Percentiles rank a stretch among this genome's conserved stretches.
Evolutionary conservation across 169 alveolate species (phyloP).

Genomic region (Perkinsus chesapeaki): DNA sequence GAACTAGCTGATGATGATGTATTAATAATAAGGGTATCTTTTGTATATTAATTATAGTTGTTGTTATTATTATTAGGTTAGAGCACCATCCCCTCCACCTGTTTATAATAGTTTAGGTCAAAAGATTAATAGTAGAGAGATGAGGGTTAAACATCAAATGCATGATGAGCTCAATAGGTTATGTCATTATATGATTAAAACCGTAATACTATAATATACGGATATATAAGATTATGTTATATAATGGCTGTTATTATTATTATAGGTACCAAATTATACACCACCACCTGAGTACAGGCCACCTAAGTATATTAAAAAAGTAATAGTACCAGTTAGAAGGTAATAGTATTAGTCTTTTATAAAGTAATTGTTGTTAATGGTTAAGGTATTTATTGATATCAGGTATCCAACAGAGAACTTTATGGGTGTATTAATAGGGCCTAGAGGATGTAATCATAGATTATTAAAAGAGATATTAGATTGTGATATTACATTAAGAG

Average conservation of each 20-base stretch:
- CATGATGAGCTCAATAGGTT: constrained; percentile 64
- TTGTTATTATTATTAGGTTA: neutral
- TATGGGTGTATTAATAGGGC: constrained; percentile 83
- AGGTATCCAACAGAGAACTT: constrained; percentile 73
- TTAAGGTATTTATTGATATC: neutral
- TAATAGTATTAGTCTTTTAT: neutral
- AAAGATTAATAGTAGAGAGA: constrained; percentile 70
- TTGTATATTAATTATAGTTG: neutral
- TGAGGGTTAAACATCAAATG: constrained; percentile 65
- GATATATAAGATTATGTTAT: no score
- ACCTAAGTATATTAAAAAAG: constrained; percentile 55
- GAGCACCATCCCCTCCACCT: constrained; percentile 80
- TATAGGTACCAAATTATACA: constrained; percentile 13
- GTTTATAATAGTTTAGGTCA: constrained; percentile 68
- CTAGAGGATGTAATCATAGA: constrained; percentile 78
- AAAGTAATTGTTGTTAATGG: neutral
- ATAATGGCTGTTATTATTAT: neutral
- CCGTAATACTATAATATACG: constrained; percentile 58
- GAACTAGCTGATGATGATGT: constrained; percentile 71
- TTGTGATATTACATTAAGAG: neutral
- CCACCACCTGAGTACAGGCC: constrained; percentile 73
- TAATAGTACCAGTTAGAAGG: constrained; percentile 50
- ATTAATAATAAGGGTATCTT: neutral
- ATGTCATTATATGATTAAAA: constrained; percentile 60
- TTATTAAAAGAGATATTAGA: neutral